Evolutionary conservation across 768 basidiomycete species (phyloP).

Genomic region (Leccinum sublutescens): DNA sequence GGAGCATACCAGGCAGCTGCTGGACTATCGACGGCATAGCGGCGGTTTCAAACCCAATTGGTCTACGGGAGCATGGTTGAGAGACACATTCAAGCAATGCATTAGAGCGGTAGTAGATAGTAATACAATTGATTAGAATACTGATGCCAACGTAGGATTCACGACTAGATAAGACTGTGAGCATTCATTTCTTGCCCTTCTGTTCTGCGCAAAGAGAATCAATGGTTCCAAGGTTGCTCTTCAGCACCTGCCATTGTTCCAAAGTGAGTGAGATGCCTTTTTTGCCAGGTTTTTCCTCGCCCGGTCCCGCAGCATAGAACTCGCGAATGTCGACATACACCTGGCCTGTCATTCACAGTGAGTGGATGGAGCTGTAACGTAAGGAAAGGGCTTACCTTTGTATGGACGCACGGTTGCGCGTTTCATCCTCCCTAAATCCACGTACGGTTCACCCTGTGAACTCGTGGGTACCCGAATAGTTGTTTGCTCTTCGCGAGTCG

Average conservation of each 20-base stretch:
- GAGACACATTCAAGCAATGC: neutral
- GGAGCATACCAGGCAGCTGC: constrained; percentile 74
- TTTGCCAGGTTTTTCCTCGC: constrained; percentile 74
- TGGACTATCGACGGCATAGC: constrained; percentile 45
- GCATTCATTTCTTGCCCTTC: constrained; percentile 17
- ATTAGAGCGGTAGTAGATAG: constrained; percentile 7
- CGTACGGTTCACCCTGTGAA: constrained; percentile 42
- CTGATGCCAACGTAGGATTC: neutral
- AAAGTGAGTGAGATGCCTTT: constrained; percentile 69
- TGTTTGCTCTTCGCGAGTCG: constrained; percentile 7
- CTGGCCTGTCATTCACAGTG: constrained; percentile 36
- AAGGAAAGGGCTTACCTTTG: constrained; percentile 37
- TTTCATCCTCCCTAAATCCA: constrained; percentile 72
- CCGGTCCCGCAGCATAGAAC: constrained; percentile 53
- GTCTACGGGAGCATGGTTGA: neutral
- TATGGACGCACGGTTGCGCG: constrained; percentile 56
- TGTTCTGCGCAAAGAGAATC: constrained; percentile 47
- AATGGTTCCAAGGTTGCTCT: constrained; percentile 41
- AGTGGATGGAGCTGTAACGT: constrained; percentile 29
- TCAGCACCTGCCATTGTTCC: constrained; percentile 70
- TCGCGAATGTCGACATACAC: constrained; percentile 71
- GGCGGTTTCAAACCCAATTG: neutral
- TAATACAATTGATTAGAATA: neutral
- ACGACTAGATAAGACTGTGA: neutral
- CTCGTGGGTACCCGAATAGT: constrained; percentile 15